phyloP scores from a whole-genome alignment of 2,329 filamentous ascomycete genomes.

The Botrytis paeoniae region DNA sequence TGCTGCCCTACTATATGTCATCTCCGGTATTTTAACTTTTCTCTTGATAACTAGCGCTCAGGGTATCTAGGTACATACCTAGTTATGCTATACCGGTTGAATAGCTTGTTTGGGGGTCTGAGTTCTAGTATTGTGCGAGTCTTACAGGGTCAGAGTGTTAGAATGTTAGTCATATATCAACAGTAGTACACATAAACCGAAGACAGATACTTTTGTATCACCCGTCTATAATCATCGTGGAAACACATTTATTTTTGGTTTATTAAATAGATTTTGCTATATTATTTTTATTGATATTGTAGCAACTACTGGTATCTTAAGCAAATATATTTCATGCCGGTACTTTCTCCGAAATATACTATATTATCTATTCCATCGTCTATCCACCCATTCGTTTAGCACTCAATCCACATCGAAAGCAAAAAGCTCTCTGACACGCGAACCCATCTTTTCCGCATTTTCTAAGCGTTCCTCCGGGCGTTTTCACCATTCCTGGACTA shows the following conservation, averaged over 20 bases:
- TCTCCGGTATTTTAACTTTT: not conserved
- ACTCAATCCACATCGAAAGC: constrained; percentile 49
- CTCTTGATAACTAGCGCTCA: not conserved
- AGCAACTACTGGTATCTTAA: not conserved
- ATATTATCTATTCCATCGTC: not conserved
- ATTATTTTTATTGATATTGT: not conserved
- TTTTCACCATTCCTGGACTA: constrained; percentile 38
- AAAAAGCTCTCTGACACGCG: constrained; percentile 56
- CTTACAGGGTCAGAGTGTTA: not conserved
- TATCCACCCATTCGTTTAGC: not conserved
- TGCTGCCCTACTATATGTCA: not conserved
- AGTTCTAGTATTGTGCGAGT: not conserved
- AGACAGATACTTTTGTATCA: not conserved
- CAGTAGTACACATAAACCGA: not conserved
- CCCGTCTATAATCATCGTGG: too few species aligned
- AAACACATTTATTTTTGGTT: not conserved
- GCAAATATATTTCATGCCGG: not conserved
- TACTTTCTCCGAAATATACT: not conserved
- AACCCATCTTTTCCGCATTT: constrained; percentile 56
- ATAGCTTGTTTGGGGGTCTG: not conserved
- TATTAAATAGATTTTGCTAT: not conserved
- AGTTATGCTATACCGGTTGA: not conserved
- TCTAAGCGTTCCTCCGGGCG: constrained; percentile 50
- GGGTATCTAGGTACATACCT: not conserved
- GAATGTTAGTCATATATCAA: not conserved